Base-by-base conservation (phyloP, 225 moss, liverwort and hornwort genomes). In the Polytrichum commune region DNA sequence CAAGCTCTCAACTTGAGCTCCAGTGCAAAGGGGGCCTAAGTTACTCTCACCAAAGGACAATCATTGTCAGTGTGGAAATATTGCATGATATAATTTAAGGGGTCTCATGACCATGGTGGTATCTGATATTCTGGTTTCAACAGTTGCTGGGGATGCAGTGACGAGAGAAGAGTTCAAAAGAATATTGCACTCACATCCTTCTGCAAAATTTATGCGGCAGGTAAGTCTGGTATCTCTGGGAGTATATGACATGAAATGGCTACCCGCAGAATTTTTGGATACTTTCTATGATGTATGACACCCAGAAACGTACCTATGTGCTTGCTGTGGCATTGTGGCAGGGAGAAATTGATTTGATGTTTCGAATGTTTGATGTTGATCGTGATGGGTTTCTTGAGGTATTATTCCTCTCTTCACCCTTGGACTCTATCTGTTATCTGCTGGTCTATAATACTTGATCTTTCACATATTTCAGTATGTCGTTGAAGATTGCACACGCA, bases 321-420 rank as follows among this genome's bases (percentile, higher is more conserved):
- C 16, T 71, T 19, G 18, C 30, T 69, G 27, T 60, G 64, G 63
- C 26, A 69, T 67, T 5, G 9, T 27, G 29, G 64, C 79, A 95
- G 84, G 87, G 83, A 81, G 92, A 95, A 89, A 81, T 92, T 8
- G 92, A 92, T 79, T 78, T 95, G 66, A 82, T 95, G 70, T 92
- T 92, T 68, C 82, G 84, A 60, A 87, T 95, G 88, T 87, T 95
- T 67, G 92, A 95, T 78, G 73, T 75, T 0, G 83, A 95, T 68
- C 86, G 78, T 32, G 72, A 90, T 75, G 87, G 85, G 54, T 30
- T 89, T 60, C 66, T 92, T 33, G 79, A 90, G 79, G 87, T 82
- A 30, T n/a, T 46, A 32, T 28, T 27, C 30, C 27, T 65, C 29
- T n/a, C 68, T 64, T 46, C 64, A 58, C 58, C 8, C 7, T 22